A percentile compares a stretch with the other conserved stretches of the same genome.
These are phyloP conservation scores for Tinospora cordifolia DNA, from an alignment of 164 flowering plant species.

Conservation along the genomic window DNA sequence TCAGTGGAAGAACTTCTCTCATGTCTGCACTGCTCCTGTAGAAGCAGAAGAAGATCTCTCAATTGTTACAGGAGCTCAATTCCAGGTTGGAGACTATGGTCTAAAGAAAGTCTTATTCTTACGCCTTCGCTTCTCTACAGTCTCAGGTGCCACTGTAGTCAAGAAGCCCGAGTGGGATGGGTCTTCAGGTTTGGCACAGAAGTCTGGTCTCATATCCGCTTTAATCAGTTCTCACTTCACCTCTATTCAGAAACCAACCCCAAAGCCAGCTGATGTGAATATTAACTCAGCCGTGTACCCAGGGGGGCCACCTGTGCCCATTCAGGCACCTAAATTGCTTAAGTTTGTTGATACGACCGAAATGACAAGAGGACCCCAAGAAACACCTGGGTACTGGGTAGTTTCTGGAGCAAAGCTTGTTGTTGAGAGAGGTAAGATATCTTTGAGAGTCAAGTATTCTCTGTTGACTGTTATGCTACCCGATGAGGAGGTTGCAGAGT, in stretches of 20 bases:
- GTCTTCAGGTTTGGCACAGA: slow-evolving; percentile 62
- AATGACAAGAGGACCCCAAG: slow-evolving; percentile 90
- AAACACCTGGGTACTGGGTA: slow-evolving; percentile 94
- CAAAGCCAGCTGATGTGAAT: slow-evolving; percentile 76
- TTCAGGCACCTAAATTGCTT: slow-evolving; percentile 58
- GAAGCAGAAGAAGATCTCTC: slow-evolving; percentile 73
- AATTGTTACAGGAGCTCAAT: slow-evolving; percentile 83
- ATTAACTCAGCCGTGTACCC: slow-evolving; percentile 93
- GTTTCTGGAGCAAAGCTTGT: slow-evolving; percentile 85
- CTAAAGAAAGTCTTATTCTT: slow-evolving; percentile 70
- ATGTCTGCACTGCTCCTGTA: slow-evolving; percentile 94
- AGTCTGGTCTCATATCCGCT: slow-evolving; percentile 86
- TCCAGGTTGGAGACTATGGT: slow-evolving; percentile 67
- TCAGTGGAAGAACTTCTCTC: slow-evolving; percentile 88
- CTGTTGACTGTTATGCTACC: slow-evolving; percentile 49
- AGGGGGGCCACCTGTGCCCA: slow-evolving; percentile 90
- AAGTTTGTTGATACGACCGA: slow-evolving; percentile 83
- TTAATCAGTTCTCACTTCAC: slow-evolving; percentile 85
- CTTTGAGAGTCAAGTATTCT: slow-evolving; percentile 71
- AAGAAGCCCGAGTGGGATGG: slow-evolving; percentile 85
- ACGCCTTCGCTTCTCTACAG: slow-evolving; percentile 65
- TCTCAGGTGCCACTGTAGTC: slow-evolving; percentile 48
- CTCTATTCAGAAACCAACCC: slow-evolving; percentile 58
- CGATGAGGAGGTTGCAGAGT: slow-evolving; percentile 37
- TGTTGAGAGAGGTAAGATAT: slow-evolving; percentile 78